phyloP scores from a whole-genome alignment of 1,284 basidiomycete genomes.

The Apiotrichum laibachii region DNA sequence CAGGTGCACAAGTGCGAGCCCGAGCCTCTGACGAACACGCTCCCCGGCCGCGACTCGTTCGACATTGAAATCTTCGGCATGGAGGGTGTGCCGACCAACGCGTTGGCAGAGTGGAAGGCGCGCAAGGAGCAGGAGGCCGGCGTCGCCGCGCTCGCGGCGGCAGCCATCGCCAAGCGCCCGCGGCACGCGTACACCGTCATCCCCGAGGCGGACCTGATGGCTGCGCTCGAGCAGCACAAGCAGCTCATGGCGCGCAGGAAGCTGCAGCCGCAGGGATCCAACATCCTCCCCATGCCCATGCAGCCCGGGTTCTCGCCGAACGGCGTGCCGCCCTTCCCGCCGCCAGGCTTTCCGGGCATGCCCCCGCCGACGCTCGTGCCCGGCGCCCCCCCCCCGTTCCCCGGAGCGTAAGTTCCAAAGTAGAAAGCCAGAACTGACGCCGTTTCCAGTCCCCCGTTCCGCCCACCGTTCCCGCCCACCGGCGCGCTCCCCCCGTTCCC shows the following conservation, averaged over 20 bases:
- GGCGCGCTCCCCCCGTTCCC: slow-evolving; percentile 36
- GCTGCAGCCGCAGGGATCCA: slow-evolving; percentile 41
- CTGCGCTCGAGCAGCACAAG: slow-evolving; percentile 84
- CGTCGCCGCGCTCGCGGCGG: slow-evolving; percentile 68
- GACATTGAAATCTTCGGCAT: slow-evolving; percentile 99
- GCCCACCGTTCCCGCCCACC: slow-evolving; percentile 34
- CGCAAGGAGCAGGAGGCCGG: slow-evolving; percentile 89
- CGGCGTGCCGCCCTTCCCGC: slow-evolving; percentile 47
- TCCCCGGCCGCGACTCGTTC: slow-evolving; percentile 94
- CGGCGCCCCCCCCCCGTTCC: slow-evolving; percentile 29
- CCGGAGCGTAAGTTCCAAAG: slow-evolving; percentile 11
- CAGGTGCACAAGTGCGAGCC: slow-evolving; percentile 98
- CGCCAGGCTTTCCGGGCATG: slow-evolving; percentile 35
- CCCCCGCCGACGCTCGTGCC: slow-evolving; percentile 44
- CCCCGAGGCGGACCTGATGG: slow-evolving; percentile 76
- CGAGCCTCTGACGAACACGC: slow-evolving; percentile 95
- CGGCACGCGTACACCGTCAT: slow-evolving; percentile 78
- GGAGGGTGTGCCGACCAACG: slow-evolving; percentile 94
- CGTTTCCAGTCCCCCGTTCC: slow-evolving; percentile 22
- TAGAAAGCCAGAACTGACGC: not conserved
- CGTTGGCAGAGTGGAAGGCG: slow-evolving; percentile 90
- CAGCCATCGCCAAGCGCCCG: slow-evolving; percentile 68
- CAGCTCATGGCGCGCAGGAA: slow-evolving; percentile 75
- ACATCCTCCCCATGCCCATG: slow-evolving; percentile 44
- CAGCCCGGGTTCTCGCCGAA: slow-evolving; percentile 60